Base-by-base conservation (phyloP, 768 basidiomycete species). In the Amanita brunnescens region DNA sequence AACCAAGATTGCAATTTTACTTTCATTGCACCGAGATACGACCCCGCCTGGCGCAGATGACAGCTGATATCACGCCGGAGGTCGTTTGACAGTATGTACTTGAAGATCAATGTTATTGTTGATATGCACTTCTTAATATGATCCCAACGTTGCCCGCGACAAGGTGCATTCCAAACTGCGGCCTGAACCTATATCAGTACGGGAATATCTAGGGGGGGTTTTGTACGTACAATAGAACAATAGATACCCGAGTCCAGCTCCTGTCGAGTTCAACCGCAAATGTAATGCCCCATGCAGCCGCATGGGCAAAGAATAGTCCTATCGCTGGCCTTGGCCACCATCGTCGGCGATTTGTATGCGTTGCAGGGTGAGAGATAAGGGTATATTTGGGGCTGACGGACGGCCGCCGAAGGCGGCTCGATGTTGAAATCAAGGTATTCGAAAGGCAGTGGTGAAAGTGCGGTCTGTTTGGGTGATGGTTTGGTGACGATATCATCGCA, bases 251-350 rank as follows among this genome's bases (percentile, higher is more conserved):
- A 26, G 13, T 23, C 8, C 4, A 1, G 6, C 13, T 41, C 42
- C 26, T 2, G 16, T 29, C 5, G 8, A 18, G 42, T 18, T 33
- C 56, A 61, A 40, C 52, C 51, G 50, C 55, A 61, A 26, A 57
- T 55, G 55, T 66, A 67, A n/a, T 66, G 61, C 52, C 60, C 64
- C 66, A 64, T 65, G 50, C 69, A 70, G 13, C 70, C 68, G 57
- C 70, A 72, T 48, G 61, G 59, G 51, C 70, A 72, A 34, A 57
- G 49, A 34, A 62, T 51, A 35, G 60, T 49, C 35, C 39, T 54
- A 9, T 44, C 24, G 29, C 1, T 14, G 20, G 35, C 24, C 35
- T 39, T 49, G 20, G n/a, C 20, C 16, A 35, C 0, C 0, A 7
- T 30, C 18, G 29, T 39, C 23, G 34, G 14, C 1, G 26, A 29